Percentiles rank a stretch among this genome's conserved stretches.
phyloP scores from a whole-genome alignment of 78 protist genomes.

The Dictyostelium firmibasis region DNA sequence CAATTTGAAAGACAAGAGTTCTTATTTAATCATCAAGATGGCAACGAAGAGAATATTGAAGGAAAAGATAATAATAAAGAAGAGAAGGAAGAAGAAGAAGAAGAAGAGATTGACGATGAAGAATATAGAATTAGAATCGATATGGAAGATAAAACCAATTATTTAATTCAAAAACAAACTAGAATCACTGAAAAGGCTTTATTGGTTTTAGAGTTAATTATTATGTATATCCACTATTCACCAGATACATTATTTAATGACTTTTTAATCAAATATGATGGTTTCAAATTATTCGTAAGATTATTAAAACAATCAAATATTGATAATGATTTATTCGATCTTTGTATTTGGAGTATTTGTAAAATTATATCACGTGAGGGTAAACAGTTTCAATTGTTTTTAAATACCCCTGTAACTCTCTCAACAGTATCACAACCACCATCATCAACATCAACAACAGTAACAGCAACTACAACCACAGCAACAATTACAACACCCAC shows the following conservation, averaged over 20 bases:
- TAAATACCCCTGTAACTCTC: not conserved
- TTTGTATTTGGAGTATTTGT: constrained; percentile 44
- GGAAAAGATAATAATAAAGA: not conserved
- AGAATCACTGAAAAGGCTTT: constrained; percentile 1
- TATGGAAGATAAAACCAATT: not conserved
- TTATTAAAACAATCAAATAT: constrained; percentile 2
- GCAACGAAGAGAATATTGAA: not conserved
- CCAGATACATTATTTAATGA: not conserved
- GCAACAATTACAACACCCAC: too few species aligned
- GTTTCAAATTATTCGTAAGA: constrained; percentile 13
- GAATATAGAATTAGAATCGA: not conserved
- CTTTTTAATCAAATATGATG: constrained; percentile 22
- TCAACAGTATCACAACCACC: not conserved
- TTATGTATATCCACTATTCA: constrained; percentile 53
- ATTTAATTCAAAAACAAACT: constrained; percentile 1
- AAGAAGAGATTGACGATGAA: not conserved
- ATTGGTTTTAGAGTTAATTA: constrained; percentile 26
- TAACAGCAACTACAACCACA: not conserved
- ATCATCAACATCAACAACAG: not conserved
- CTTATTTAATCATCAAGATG: not conserved
- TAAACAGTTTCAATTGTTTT: not conserved
- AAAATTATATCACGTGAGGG: not conserved
- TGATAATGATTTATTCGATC: constrained; percentile 26
- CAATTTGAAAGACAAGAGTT: not conserved
- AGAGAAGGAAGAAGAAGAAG: not conserved